Conservation (phyloP, 371 early-diverging fungal species). For the Rhizopus arrhizus region DNA sequence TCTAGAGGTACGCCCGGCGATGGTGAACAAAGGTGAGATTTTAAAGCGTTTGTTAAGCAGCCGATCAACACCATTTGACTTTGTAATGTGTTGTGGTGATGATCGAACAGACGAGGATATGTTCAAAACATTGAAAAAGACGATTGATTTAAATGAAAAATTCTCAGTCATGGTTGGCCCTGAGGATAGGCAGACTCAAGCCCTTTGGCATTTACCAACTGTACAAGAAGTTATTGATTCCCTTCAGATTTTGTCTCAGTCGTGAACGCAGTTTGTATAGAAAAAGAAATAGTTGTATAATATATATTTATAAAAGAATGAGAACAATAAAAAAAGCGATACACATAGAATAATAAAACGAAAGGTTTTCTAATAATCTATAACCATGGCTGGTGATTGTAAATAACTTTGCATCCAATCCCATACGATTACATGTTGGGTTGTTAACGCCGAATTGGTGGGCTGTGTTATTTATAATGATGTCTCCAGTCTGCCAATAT, state of each 20-base stretch:
- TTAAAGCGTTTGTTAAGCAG: slow-evolving; percentile 78
- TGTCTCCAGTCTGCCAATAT: slow-evolving; percentile 41
- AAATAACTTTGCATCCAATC: slow-evolving; percentile 27
- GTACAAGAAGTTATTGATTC: slow-evolving; percentile 55
- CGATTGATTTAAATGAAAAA: slow-evolving; percentile 34
- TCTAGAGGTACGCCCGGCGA: slow-evolving; percentile 85
- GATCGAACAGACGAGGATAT: slow-evolving; percentile 96
- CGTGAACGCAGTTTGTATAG: too few relatives aligned
- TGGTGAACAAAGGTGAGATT: slow-evolving; percentile 91
- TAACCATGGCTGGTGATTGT: slow-evolving; percentile 23
- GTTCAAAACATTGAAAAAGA: slow-evolving; percentile 69
- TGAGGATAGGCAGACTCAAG: slow-evolving; percentile 78
- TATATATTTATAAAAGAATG: slow-evolving; percentile 5
- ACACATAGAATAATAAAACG: neutral
- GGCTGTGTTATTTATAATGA: slow-evolving; percentile 22
- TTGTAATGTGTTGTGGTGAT: slow-evolving; percentile 91
- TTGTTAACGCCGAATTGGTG: slow-evolving; percentile 32
- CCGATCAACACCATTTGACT: slow-evolving; percentile 61
- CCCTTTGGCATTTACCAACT: slow-evolving; percentile 73
- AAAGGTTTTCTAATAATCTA: neutral
- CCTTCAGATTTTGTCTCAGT: slow-evolving; percentile 15
- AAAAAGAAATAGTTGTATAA: neutral
- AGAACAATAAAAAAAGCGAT: neutral
- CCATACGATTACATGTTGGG: slow-evolving; percentile 49
- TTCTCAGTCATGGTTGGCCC: slow-evolving; percentile 76